These are phyloP conservation scores for Dianthus caryophyllus DNA, from an alignment of 148 eudicot genomes.

Conservation along the genomic window DNA sequence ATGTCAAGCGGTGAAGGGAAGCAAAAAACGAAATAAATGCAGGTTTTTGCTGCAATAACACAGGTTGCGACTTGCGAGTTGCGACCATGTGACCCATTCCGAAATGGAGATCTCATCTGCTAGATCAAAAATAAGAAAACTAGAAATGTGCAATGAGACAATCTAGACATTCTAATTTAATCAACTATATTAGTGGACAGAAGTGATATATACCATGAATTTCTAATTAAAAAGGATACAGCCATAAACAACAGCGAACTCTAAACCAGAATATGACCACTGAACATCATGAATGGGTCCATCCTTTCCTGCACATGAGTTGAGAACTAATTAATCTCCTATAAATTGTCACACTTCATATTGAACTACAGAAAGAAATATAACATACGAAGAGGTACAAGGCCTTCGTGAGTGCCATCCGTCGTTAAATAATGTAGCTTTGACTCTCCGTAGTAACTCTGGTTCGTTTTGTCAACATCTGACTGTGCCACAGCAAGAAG, in stretches of 20 bases:
- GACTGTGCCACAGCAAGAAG: slow-evolving; percentile 85
- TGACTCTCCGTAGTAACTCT: slow-evolving; percentile 98
- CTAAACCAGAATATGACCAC: slow-evolving; percentile 86
- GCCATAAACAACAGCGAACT: slow-evolving; percentile 97
- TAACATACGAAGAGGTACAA: slow-evolving; percentile 80
- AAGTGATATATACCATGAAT: not conserved
- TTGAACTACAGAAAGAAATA: slow-evolving; percentile 4
- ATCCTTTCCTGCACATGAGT: slow-evolving; percentile 64
- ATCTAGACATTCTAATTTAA: not conserved
- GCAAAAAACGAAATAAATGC: not conserved
- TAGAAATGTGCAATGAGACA: not conserved
- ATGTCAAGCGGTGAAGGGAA: not conserved
- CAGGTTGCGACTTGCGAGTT: too few relatives aligned
- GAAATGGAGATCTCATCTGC: not conserved
- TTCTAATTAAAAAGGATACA: slow-evolving; percentile 63
- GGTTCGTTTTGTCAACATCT: slow-evolving; percentile 97
- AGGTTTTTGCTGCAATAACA: too few relatives aligned
- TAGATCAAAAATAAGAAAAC: not conserved
- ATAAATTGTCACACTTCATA: slow-evolving; percentile 2
- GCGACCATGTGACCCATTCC: slow-evolving; percentile 1
- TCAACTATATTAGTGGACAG: not conserved
- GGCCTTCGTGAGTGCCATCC: slow-evolving; percentile 84
- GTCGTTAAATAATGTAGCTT: slow-evolving; percentile 84
- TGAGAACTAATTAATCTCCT: slow-evolving; percentile 21
- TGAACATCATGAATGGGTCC: slow-evolving; percentile 99